phyloP scores from a whole-genome alignment of 2,329 filamentous ascomycete genomes.

The Botrytis byssoidea region DNA sequence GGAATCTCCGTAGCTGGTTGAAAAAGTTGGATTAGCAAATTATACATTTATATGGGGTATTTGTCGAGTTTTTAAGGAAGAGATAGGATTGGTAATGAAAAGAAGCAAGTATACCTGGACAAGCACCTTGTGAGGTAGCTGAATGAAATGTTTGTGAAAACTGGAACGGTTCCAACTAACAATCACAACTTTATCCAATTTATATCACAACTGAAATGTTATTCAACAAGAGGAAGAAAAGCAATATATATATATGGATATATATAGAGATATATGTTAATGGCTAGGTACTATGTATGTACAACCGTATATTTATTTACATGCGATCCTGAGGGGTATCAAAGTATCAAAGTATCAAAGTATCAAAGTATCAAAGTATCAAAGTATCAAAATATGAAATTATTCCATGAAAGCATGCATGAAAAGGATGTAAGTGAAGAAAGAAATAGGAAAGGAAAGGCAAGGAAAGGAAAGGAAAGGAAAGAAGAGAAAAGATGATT shows the following conservation, averaged over 20 bases:
- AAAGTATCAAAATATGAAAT: background rate
- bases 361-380: background rate
- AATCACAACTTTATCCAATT: background rate
- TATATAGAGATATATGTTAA: background rate
- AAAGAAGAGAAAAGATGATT: background rate
- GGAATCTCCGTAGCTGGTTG: constrained; percentile 5
- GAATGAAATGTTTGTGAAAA: background rate
- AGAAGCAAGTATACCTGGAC: background rate
- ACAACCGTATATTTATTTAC: background rate
- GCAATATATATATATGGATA: background rate
- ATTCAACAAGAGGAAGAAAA: background rate
- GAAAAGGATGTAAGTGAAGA: background rate
- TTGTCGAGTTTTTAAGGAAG: background rate
- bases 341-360: background rate
- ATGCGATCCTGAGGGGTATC: background rate
- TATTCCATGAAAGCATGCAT: background rate
- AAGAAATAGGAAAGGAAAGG: background rate
- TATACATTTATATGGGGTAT: background rate
- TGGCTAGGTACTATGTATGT: background rate
- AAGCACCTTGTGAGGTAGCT: background rate
- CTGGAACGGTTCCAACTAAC: background rate
- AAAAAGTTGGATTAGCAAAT: background rate
- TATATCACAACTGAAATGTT: background rate
- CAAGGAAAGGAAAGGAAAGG: background rate
- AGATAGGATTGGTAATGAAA: constrained; percentile 7